phyloP scores from a whole-genome alignment of 768 basidiomycete species.

The Suillus fuscotomentosus region DNA sequence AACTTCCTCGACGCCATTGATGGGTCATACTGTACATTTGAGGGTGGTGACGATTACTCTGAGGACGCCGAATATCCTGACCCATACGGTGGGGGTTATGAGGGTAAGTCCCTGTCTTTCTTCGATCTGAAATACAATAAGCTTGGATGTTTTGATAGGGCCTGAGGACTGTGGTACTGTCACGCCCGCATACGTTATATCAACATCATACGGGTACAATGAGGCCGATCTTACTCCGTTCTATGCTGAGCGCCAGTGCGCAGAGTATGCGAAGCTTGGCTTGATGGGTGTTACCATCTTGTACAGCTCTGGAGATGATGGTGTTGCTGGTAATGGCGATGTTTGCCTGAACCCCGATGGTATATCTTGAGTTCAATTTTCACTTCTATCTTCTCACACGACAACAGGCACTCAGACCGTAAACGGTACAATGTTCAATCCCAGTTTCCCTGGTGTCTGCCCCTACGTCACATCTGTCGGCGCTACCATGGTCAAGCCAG shows the following conservation, averaged over 20 bases:
- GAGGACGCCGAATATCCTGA: constrained; percentile 38
- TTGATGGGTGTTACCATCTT: constrained; percentile 35
- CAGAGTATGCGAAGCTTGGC: constrained; percentile 46
- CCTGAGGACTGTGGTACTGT: constrained; percentile 35
- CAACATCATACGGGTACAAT: constrained; percentile 41
- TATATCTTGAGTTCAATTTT: constrained; percentile 3
- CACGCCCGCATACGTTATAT: constrained; percentile 39
- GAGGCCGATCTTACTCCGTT: constrained; percentile 35
- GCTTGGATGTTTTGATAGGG: constrained; percentile 10
- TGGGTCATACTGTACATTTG: constrained; percentile 41
- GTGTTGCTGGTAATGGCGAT: constrained; percentile 28
- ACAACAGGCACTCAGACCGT: constrained; percentile 34
- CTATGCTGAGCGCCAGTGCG: constrained; percentile 42
- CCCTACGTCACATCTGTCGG: constrained; percentile 47
- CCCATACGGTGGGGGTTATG: constrained; percentile 18
- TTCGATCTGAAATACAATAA: neutral
- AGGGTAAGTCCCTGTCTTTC: constrained; percentile 7
- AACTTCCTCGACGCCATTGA: constrained; percentile 49
- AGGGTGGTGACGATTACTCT: constrained; percentile 40
- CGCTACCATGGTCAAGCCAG: constrained; percentile 43
- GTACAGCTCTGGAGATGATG: constrained; percentile 31
- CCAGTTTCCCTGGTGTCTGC: constrained; percentile 44
- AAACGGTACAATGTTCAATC: constrained; percentile 53
- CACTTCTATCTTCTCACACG: neutral
- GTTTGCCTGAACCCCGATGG: constrained; percentile 32